Base-by-base conservation (phyloP, 441 rosid species). In the Populus hybrid region DNA sequence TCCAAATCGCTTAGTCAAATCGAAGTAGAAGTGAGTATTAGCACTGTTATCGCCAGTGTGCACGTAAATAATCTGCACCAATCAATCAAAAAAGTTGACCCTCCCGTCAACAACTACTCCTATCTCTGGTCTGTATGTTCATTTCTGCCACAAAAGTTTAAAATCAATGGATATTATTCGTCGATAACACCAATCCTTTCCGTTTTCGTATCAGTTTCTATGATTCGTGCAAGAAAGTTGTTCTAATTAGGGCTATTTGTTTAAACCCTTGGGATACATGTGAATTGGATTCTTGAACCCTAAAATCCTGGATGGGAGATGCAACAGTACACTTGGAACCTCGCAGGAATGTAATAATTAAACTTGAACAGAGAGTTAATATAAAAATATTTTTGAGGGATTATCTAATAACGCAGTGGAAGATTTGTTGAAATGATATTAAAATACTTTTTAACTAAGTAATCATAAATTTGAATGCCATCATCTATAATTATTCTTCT, bases 1-100 rank as follows among this genome's bases (percentile, higher is more conserved):
- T 88, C 86, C 72, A 79, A 77, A 77, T 86, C 84, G 84, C 84
- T 74, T 81, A 70, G 85, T 87, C 87, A 86, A 84, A 84, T 83
- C 86, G 63, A 72, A 63, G 26, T 61, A 23, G 10, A 7, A 36
- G 77, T 72, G 36, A 32, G 74, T 32, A 36, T 50, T 63, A 67
- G 34, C 69, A 85, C 87, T 88, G 90, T 85, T 85, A 67, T 79
- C 75, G 67, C 70, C 80, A 79, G 23, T 80, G 53, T 67, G 83
- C 90, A 87, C 88, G 87, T 84, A 79, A 88, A 71, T 74, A 75
- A 83, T 73, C 85, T 79, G 79, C 75, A 78, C 77, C 82, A 78
- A 80, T 74, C 85, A 81, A 77, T 38, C 70, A 9, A 73, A 61
- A 34, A 67, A 53, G 46, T 79, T 75, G 82, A 71, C 81, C 75